Evolutionary conservation across 106 monocot genomes (phyloP).

Genomic region (Platanthera guangdongensis): DNA sequence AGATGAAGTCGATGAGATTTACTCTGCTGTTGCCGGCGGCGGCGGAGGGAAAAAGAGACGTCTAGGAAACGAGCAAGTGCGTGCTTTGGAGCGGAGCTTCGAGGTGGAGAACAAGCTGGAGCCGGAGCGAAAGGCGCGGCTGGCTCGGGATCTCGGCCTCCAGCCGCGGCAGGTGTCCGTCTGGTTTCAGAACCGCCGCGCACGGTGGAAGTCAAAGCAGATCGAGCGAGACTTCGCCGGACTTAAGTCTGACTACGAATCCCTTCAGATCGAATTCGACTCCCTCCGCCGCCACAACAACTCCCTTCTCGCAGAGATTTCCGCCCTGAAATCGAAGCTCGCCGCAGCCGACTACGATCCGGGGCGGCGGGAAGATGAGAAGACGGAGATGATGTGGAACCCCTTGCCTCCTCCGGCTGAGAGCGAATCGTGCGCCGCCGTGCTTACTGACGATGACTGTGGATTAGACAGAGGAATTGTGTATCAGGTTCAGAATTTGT

Average conservation of each 20-base stretch:
- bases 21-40: constrained; percentile 8
- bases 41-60: constrained; percentile 56
- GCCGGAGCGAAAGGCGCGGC: constrained; percentile 64
- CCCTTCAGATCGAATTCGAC: constrained; percentile 35
- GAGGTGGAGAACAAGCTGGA: constrained; percentile 79
- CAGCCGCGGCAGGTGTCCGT: constrained; percentile 83
- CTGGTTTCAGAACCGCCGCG: constrained; percentile 97
- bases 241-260: constrained; percentile 46
- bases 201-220: constrained; percentile 87
- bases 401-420: constrained; percentile 15
- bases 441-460: constrained; percentile 26
- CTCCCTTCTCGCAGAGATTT: constrained; percentile 39
- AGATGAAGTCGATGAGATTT: constrained; percentile 23
- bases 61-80: constrained; percentile 55
- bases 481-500: constrained; percentile 15
- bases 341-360: constrained; percentile 7
- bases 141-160: constrained; percentile 75
- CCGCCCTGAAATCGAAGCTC: background rate
- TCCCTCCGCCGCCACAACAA: constrained; percentile 8
- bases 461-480: background rate
- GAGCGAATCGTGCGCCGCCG: constrained; percentile 40
- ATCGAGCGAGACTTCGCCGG: constrained; percentile 69
- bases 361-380: constrained; percentile 8
- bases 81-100: constrained; percentile 73
- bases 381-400: background rate